Percentiles rank a stretch among this genome's conserved stretches.
Evolutionary conservation across 306 rosid genomes (phyloP).

Genomic region (Prunus fruticosa): DNA sequence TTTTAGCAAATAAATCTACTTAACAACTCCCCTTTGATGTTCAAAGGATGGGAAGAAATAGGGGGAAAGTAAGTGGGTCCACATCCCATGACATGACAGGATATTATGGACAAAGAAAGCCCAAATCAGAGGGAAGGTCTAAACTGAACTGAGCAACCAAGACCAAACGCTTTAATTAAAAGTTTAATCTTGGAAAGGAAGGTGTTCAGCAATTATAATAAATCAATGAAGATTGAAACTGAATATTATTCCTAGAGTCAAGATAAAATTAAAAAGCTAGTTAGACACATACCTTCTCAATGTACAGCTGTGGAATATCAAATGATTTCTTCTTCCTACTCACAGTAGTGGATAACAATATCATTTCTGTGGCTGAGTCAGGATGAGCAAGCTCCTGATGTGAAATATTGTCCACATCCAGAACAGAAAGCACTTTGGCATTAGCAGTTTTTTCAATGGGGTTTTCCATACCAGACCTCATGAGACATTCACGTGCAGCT

Average conservation of each 20-base stretch:
- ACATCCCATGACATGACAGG: background rate
- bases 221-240: background rate
- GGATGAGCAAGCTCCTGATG: slow-evolving; percentile 28
- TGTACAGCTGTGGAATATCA: slow-evolving; percentile 60
- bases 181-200: background rate
- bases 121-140: background rate
- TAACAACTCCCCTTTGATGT: background rate
- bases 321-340: slow-evolving; percentile 37
- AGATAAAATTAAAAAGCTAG: background rate
- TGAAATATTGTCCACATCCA: slow-evolving; percentile 30
- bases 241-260: background rate
- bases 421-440: slow-evolving; percentile 35
- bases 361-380: slow-evolving; percentile 45
- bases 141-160: background rate
- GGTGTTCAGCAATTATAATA: background rate
- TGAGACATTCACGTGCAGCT: slow-evolving; percentile 74
- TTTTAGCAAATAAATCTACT: background rate
- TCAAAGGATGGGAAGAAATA: background rate
- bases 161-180: background rate
- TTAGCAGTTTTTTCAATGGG: slow-evolving; percentile 39
- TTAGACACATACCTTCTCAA: slow-evolving; percentile 54
- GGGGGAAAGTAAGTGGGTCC: background rate
- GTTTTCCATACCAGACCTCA: slow-evolving; percentile 73
- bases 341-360: slow-evolving; percentile 26
- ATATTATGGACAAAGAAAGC: background rate